phyloP scores from a whole-genome alignment of 805 yeast genomes.

The Metschnikowia chrysomelidarum region DNA sequence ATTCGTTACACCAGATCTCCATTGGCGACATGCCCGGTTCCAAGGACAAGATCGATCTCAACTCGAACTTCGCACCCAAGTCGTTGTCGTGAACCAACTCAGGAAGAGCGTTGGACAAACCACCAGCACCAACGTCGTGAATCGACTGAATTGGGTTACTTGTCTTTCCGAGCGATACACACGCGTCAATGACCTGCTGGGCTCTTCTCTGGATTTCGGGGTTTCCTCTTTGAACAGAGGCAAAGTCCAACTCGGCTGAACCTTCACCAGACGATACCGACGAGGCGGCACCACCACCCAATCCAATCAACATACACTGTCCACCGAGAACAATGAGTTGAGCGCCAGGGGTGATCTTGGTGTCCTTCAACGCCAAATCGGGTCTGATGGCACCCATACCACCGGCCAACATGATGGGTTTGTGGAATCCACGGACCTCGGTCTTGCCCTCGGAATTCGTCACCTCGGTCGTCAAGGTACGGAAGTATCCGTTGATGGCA shows the following conservation, averaged over 20 bases:
- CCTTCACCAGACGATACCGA: slow-evolving; percentile 96
- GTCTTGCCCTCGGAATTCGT: slow-evolving; percentile 56
- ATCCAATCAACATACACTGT: slow-evolving; percentile 94
- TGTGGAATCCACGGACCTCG: slow-evolving; percentile 94
- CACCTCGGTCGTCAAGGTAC: slow-evolving; percentile 86
- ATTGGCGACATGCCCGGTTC: slow-evolving; percentile 99
- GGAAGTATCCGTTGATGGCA: slow-evolving; percentile 91
- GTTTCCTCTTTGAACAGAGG: slow-evolving; percentile 98
- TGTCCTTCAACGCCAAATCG: slow-evolving; percentile 82
- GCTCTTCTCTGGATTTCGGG: slow-evolving; percentile 99
- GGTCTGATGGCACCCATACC: slow-evolving; percentile 98
- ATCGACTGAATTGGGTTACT: slow-evolving; percentile 83
- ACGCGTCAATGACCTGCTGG: slow-evolving; percentile 94
- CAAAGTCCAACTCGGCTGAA: slow-evolving; percentile 94
- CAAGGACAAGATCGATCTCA: slow-evolving; percentile 82
- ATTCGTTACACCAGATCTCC: slow-evolving; percentile 99
- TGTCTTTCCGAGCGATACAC: slow-evolving; percentile 73
- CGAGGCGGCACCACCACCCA: slow-evolving; percentile 99
- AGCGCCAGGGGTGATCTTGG: slow-evolving; percentile 87
- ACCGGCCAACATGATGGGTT: slow-evolving; percentile 99
- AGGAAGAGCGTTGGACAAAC: slow-evolving; percentile 94
- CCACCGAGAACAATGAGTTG: slow-evolving; percentile 94
- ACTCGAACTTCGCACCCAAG: slow-evolving; percentile 89
- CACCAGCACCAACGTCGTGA: slow-evolving; percentile 99
- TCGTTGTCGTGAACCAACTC: slow-evolving; percentile 97